phyloP scores from a whole-genome alignment of 441 rosid genomes.

The Sinapis alba region DNA sequence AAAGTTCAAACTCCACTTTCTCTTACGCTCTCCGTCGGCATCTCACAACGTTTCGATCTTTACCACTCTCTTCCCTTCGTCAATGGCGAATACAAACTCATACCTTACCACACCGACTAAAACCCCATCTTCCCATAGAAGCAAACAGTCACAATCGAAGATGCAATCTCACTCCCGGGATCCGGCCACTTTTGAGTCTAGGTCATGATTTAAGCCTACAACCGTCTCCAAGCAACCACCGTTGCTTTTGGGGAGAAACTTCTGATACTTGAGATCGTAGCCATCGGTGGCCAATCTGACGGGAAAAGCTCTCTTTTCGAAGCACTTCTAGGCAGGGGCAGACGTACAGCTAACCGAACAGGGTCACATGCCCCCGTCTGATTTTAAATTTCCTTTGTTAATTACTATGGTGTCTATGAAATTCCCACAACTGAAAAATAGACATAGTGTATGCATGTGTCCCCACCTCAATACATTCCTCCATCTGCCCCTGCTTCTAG shows the following conservation, averaged over 20 bases:
- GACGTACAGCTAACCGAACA: too few relatives aligned
- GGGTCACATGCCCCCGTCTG: too few relatives aligned
- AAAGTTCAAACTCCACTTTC: too few relatives aligned
- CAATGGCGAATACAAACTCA: neutral
- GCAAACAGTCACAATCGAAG: neutral
- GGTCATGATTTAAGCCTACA: constrained; percentile 86
- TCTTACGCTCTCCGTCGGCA: too few relatives aligned
- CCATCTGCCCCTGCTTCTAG: too few relatives aligned
- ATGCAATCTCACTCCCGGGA: constrained; percentile 28
- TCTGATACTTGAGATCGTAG: constrained; percentile 96
- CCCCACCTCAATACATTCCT: too few relatives aligned
- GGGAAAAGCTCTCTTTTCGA: constrained; percentile 96
- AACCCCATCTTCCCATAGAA: neutral
- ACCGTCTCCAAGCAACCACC: constrained; percentile 86
- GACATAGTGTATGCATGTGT: too few relatives aligned
- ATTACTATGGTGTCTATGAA: too few relatives aligned
- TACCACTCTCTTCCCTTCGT: neutral
- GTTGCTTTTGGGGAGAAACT: constrained; percentile 98
- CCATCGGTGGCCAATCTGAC: constrained; percentile 93
- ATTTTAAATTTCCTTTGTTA: too few relatives aligned
- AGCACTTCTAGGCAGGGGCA: too few relatives aligned
- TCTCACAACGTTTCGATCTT: too few relatives aligned
- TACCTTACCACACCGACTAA: neutral
- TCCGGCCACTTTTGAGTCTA: constrained; percentile 25
- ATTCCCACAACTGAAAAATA: too few relatives aligned